phyloP scores from a whole-genome alignment of 73 alveolate species.

The Symbiodinium pilosum region DNA sequence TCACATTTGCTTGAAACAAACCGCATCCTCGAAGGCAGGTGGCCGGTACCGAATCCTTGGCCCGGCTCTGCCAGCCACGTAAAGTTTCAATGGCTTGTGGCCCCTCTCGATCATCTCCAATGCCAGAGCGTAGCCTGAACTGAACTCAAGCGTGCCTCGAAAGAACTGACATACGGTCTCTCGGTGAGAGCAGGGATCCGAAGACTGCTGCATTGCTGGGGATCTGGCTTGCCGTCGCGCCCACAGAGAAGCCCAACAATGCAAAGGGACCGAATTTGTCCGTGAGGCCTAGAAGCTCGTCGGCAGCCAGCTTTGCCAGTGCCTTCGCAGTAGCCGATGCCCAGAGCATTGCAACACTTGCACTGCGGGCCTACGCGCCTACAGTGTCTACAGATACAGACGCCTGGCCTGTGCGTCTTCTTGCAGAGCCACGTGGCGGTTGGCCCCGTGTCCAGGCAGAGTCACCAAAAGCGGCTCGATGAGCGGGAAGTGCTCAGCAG shows the following conservation, averaged over 20 bases:
- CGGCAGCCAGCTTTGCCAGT: conserved; percentile 31
- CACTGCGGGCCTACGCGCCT: not conserved
- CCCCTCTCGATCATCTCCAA: not conserved
- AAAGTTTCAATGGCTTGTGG: conserved; percentile 11
- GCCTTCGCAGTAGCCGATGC: conserved; percentile 48
- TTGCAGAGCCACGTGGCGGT: conserved; percentile 57
- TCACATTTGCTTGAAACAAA: not conserved
- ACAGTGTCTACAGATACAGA: too few species aligned
- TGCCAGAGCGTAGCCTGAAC: conserved; percentile 54
- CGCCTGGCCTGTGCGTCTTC: conserved; percentile 40
- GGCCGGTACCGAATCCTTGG: conserved; percentile 68
- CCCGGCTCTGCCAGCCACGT: conserved; percentile 75
- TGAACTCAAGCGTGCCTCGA: too few species aligned
- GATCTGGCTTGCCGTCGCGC: conserved; percentile 43
- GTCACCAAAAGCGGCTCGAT: conserved; percentile 38
- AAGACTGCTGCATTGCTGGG: not conserved
- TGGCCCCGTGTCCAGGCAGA: conserved; percentile 75
- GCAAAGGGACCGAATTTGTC: conserved; percentile 15
- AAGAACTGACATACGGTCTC: not conserved
- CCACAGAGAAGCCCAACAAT: conserved; percentile 73
- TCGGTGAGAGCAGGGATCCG: not conserved
- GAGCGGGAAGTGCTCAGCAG: conserved; percentile 18
- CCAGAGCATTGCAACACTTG: too few species aligned
- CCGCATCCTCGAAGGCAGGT: conserved; percentile 21
- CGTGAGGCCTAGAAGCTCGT: conserved; percentile 43